Evolutionary conservation across 2,329 filamentous ascomycete species (phyloP), one percentile per base, ranked within the genome.

Genomic region (Xylaria hypoxylon): DNA sequence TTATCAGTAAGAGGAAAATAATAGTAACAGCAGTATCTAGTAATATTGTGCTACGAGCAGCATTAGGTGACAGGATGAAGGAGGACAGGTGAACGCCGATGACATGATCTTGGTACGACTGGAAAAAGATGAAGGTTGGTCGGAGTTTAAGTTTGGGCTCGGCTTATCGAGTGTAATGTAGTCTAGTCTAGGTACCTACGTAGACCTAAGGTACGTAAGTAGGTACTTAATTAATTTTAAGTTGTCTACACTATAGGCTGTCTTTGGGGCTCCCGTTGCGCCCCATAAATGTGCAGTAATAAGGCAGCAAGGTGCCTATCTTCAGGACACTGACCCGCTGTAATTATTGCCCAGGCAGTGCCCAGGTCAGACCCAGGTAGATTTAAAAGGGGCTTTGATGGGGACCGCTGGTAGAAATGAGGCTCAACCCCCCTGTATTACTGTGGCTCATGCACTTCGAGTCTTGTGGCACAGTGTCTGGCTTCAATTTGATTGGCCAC

Each of bases 61-160:
- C 13, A 55, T 51, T 17, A 42, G 19, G 59, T 52, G 44, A 47
- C 51, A 26, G 42, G 51, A 48, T 51, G 8, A 48, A 47, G 31
- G 38, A 59, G 40, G 53, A 11, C 24, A 17, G 26, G 50, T 38
- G 56, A 55, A 47, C 19, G 59, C 42, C 19, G 59, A 60, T 66
- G 67, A 45, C 55, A 69, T 67, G 60, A 44, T 64, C 57, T 44
- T 67, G 47, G 64, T 50, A 31, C 50, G 38, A 62, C 47, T 26
- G 33, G 42, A 55, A 60, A 63, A 69, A 44, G 47, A 44, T 35
- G 51, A 59, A 64, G 40, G 53, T 53, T 55, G 50, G 59, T 62
- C 31, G n/a, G 48, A 59, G 64, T 61, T 59, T 53, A 48, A 59
- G 45, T 59, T 66, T 68, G 48, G 66, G 66, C 58, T 55, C 52